phyloP scores from a whole-genome alignment of 139 green algal genomes.

The Volvox africanus region DNA sequence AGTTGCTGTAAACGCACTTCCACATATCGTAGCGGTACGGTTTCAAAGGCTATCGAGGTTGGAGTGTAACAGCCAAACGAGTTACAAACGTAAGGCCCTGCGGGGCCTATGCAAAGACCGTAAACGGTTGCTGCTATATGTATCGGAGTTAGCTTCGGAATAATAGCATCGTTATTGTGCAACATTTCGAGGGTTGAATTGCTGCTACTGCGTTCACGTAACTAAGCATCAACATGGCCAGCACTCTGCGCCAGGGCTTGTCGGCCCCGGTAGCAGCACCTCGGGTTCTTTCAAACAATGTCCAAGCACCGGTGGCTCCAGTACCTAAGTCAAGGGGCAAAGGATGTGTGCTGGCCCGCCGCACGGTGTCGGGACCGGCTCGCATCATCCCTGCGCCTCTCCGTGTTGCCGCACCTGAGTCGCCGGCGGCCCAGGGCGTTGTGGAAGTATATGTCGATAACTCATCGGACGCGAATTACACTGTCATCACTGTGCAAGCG shows the following conservation, averaged over 20 bases:
- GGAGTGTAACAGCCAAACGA: no score
- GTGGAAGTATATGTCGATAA: slow-evolving; percentile 66
- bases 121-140: no score
- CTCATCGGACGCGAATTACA: slow-evolving; percentile 67
- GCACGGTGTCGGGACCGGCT: neutral
- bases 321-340: neutral
- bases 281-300: neutral
- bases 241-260: slow-evolving; percentile 22
- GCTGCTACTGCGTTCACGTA: neutral
- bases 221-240: slow-evolving; percentile 4
- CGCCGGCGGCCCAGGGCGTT: neutral
- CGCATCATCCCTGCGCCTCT: neutral
- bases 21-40: no score
- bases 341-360: slow-evolving; percentile 8
- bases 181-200: neutral
- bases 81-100: no score
- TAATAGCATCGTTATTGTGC: neutral
- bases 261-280: slow-evolving; percentile 7
- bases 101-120: no score
- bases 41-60: no score
- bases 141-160: no score
- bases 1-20: no score
- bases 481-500: slow-evolving; percentile 70
- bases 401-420: slow-evolving; percentile 21
- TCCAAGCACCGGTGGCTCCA: neutral